phyloP scores from a whole-genome alignment of 2,329 filamentous ascomycete species.

The Stachybotrys chartarum region DNA sequence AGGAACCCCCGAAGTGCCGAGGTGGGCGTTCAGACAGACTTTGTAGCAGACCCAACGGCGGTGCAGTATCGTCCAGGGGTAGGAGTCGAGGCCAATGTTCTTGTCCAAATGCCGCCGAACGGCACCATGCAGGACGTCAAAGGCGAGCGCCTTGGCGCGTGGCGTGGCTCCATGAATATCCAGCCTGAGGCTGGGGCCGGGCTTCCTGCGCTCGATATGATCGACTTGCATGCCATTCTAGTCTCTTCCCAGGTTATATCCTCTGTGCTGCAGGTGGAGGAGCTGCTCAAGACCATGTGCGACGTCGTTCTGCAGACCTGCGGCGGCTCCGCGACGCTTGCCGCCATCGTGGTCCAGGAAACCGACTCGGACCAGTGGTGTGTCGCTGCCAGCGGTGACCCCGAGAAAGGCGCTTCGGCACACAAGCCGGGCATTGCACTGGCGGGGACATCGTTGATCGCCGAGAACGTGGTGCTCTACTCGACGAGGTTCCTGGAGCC shows the following conservation, averaged over 20 bases:
- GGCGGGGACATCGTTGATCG: conserved; percentile 59
- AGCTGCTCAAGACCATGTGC: conserved; percentile 72
- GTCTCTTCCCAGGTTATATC: conserved; percentile 75
- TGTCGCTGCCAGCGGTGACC: conserved; percentile 66
- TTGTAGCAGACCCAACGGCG: conserved; percentile 48
- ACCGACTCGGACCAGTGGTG: conserved; percentile 58
- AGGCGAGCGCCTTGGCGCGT: conserved; percentile 54
- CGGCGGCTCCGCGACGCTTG: conserved; percentile 61
- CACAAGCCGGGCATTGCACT: conserved; percentile 61
- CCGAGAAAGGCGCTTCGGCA: conserved; percentile 59
- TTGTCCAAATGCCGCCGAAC: conserved; percentile 33
- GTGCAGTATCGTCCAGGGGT: conserved; percentile 43
- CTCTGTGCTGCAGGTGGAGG: conserved; percentile 68
- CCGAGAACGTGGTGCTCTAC: conserved; percentile 70
- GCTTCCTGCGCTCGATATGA: conserved; percentile 72
- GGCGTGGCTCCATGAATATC: conserved; percentile 51
- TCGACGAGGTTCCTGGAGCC: conserved; percentile 69
- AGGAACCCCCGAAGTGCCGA: conserved; percentile 54
- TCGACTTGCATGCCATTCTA: conserved; percentile 71
- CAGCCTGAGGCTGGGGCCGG: conserved; percentile 52
- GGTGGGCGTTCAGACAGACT: conserved; percentile 62
- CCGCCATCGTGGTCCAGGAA: conserved; percentile 68
- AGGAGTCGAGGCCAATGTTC: conserved; percentile 35
- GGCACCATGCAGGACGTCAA: conserved; percentile 38
- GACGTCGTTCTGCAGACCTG: conserved; percentile 75